Evolutionary conservation across 768 basidiomycete species (phyloP).

Genomic region (Russula brevipes): DNA sequence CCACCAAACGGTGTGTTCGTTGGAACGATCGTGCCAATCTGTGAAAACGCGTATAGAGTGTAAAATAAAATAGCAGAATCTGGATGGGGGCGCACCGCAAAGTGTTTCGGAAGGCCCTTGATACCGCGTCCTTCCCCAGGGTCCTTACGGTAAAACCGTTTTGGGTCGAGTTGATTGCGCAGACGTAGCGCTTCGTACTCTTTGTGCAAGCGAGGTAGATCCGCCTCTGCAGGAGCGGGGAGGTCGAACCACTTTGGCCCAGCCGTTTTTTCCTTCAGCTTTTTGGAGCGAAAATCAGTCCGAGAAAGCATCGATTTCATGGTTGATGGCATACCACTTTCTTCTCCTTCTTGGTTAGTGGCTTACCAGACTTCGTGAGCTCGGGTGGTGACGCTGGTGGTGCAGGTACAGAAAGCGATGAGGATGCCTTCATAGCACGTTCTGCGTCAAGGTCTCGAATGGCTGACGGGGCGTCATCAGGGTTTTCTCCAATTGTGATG

Average conservation of each 20-base stretch:
- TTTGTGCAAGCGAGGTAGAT: conserved; percentile 70
- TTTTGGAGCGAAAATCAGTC: neutral
- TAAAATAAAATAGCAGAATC: conserved; percentile 3
- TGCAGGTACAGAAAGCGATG: conserved; percentile 46
- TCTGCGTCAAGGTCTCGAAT: conserved; percentile 61
- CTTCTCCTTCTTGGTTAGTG: conserved; percentile 64
- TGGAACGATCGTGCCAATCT: conserved; percentile 79
- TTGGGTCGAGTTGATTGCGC: conserved; percentile 85
- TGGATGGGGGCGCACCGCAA: conserved; percentile 55
- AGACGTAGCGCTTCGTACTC: conserved; percentile 86
- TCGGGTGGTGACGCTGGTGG: conserved; percentile 61
- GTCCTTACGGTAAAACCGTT: conserved; percentile 85
- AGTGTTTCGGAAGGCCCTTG: conserved; percentile 82
- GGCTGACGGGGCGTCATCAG: conserved; percentile 41
- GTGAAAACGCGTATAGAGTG: conserved; percentile 15
- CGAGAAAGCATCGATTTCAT: conserved; percentile 1
- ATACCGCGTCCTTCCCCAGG: conserved; percentile 81
- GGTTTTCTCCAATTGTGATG: conserved; percentile 47
- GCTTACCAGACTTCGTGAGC: conserved; percentile 55
- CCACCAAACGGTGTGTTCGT: conserved; percentile 68
- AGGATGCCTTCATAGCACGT: conserved; percentile 46
- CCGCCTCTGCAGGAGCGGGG: conserved; percentile 74
- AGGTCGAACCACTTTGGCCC: conserved; percentile 86
- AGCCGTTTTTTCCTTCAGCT: conserved; percentile 69
- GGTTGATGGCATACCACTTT: conserved; percentile 51